Percentiles rank a stretch among this genome's conserved stretches.
Conservation (phyloP, 441 rosid species). For the Rhodomyrtus psidioides region DNA sequence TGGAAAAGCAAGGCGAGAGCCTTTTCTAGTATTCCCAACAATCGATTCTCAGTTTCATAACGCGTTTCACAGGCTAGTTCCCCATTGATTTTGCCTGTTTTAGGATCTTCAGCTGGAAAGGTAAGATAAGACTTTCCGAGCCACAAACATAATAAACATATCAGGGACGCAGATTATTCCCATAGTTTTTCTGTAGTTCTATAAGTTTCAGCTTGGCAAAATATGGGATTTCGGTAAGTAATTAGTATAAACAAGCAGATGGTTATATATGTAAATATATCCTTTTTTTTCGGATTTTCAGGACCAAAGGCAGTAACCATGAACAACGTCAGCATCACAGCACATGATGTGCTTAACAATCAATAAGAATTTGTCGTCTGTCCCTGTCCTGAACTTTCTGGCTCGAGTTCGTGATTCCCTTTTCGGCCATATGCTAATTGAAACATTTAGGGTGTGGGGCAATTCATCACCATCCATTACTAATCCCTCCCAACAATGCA, state of each 20-base stretch:
- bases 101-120: neutral
- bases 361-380: neutral
- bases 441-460: neutral
- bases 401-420: neutral
- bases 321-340: neutral
- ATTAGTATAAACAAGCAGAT: neutral
- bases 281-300: neutral
- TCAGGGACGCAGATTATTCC: neutral
- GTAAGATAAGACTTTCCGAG: neutral
- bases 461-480: neutral
- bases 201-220: neutral
- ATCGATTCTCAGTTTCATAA: neutral
- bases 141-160: neutral
- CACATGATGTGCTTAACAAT: neutral
- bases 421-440: neutral
- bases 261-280: too few species aligned
- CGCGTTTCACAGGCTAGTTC: neutral
- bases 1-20: neutral
- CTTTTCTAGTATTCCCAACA: neutral
- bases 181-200: neutral
- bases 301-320: neutral
- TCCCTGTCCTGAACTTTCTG: neutral
- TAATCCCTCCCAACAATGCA: neutral
- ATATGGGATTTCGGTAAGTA: neutral
- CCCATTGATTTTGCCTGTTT: neutral